These are phyloP conservation scores for Jatropha multifida DNA, from an alignment of 441 rosid genomes.

Conservation along the genomic window DNA sequence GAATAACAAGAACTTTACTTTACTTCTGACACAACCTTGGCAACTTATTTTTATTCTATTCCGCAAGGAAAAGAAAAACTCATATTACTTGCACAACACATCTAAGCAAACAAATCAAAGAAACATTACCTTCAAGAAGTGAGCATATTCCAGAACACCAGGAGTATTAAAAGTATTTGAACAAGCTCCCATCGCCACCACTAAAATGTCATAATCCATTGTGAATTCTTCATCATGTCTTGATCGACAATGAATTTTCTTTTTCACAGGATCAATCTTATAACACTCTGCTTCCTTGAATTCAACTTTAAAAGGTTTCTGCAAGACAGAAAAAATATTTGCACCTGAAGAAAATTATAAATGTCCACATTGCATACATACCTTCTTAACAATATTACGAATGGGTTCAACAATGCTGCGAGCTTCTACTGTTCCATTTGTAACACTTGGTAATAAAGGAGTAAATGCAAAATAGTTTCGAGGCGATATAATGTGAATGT, in stretches of 20 bases:
- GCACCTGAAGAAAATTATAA: neutral
- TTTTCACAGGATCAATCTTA: constrained; percentile 68
- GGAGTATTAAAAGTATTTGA: constrained; percentile 91
- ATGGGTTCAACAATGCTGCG: constrained; percentile 76
- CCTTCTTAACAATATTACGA: constrained; percentile 82
- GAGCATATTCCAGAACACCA: constrained; percentile 79
- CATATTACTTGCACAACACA: no score
- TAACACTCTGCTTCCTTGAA: constrained; percentile 85
- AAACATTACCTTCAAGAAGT: constrained; percentile 68
- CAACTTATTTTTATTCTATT: neutral
- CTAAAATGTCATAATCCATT: constrained; percentile 77
- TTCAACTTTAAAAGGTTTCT: constrained; percentile 58
- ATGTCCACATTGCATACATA: constrained; percentile 16
- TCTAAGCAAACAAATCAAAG: neutral
- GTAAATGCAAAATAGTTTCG: constrained; percentile 95
- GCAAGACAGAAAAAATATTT: constrained; percentile 10
- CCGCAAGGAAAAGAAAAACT: no score
- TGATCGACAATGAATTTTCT: constrained; percentile 71
- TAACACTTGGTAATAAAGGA: constrained; percentile 83
- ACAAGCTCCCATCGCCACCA: constrained; percentile 86
- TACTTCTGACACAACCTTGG: neutral
- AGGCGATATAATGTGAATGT: constrained; percentile 81
- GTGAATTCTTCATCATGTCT: constrained; percentile 53
- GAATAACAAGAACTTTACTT: constrained; percentile 6
- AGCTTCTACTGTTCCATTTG: constrained; percentile 87